Evolutionary conservation across 2,329 filamentous ascomycete genomes (phyloP).

Genomic region (Colletotrichum horii): DNA sequence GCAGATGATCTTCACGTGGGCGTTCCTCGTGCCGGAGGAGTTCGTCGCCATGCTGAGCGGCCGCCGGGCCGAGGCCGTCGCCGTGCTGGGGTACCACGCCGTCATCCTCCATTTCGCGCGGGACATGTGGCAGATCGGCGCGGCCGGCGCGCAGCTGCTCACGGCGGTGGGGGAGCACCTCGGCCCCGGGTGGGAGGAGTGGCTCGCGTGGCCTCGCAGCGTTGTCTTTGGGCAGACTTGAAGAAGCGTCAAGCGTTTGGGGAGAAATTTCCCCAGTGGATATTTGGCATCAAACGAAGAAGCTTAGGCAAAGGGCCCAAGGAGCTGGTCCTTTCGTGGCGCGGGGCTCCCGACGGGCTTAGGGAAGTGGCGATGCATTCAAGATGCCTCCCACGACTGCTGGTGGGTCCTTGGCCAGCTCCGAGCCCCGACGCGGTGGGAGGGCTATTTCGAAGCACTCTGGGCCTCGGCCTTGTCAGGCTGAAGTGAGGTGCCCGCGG

Average conservation of each 20-base stretch:
- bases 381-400: not conserved
- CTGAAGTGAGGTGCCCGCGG: not conserved
- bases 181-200: not conserved
- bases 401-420: not conserved
- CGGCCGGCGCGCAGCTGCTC: slow-evolving; percentile 17
- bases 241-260: not conserved
- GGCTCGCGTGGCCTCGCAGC: not conserved
- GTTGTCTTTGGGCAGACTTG: not conserved
- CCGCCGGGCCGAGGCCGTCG: slow-evolving; percentile 28
- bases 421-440: not conserved
- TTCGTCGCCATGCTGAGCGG: slow-evolving; percentile 28
- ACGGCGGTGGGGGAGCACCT: not conserved
- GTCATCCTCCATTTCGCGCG: slow-evolving; percentile 30
- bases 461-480: not conserved
- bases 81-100: slow-evolving; percentile 31
- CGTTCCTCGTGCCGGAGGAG: slow-evolving; percentile 24
- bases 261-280: not conserved
- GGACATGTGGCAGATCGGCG: slow-evolving; percentile 32
- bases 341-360: not conserved
- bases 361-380: not conserved
- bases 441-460: not conserved
- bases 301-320: not conserved
- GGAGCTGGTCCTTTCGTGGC: not conserved
- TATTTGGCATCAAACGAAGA: not conserved
- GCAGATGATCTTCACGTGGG: slow-evolving; percentile 33